phyloP scores from a whole-genome alignment of 2,329 filamentous ascomycete genomes.

The Neonectria ditissima region DNA sequence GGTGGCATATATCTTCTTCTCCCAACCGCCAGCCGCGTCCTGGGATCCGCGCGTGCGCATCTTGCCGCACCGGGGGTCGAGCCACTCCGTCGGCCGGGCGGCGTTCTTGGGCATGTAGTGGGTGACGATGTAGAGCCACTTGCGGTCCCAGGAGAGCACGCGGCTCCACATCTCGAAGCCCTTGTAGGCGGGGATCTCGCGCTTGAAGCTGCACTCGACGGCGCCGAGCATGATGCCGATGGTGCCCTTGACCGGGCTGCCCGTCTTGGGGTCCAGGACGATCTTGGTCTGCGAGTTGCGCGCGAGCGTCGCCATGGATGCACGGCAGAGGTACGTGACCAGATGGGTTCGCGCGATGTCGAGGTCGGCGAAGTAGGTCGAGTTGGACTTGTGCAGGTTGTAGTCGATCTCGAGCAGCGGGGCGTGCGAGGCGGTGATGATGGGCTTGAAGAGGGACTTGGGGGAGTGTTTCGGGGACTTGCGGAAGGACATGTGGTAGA shows the following conservation, averaged over 20 bases:
- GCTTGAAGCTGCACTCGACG: conserved; percentile 79
- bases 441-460: conserved; percentile 77
- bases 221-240: conserved; percentile 77
- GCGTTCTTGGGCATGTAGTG: conserved; percentile 76
- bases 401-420: conserved; percentile 85
- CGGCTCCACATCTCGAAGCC: conserved; percentile 80
- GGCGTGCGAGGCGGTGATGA: conserved; percentile 74
- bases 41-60: conserved; percentile 54
- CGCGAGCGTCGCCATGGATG: conserved; percentile 65
- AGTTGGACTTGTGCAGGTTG: conserved; percentile 86
- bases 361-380: conserved; percentile 88
- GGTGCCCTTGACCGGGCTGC: conserved; percentile 62
- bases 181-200: conserved; percentile 77
- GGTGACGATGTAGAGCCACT: conserved; percentile 83
- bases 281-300: conserved; percentile 62
- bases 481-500: conserved; percentile 65
- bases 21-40: conserved; percentile 58
- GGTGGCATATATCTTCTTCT: conserved; percentile 76
- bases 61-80: conserved; percentile 59
- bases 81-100: conserved; percentile 66
- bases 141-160: conserved; percentile 80
- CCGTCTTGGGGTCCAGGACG: conserved; percentile 62
- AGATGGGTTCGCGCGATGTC: conserved; percentile 87
- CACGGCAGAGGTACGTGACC: conserved; percentile 74
- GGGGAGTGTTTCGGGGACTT: conserved; percentile 63